These are phyloP conservation scores for Centella asiatica DNA, from an alignment of 129 eudicot genomes.

Conservation along the genomic window DNA sequence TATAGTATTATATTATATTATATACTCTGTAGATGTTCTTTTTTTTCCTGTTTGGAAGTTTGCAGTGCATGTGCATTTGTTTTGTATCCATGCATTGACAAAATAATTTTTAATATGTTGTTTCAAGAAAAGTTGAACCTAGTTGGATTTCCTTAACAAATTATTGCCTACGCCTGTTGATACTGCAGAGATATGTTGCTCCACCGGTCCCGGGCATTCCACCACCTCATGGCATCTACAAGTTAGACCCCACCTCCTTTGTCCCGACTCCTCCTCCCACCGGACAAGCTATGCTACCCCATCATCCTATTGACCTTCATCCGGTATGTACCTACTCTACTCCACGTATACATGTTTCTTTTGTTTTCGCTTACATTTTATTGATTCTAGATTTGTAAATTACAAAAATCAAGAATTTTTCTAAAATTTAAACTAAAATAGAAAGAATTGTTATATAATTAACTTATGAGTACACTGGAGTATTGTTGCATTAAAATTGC, in stretches of 20 bases:
- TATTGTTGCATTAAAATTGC: no score
- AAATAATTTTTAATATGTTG: no score
- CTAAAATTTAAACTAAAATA: no score
- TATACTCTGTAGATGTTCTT: no score
- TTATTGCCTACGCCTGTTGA: background rate
- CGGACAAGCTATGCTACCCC: slow-evolving; percentile 24
- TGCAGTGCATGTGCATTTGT: background rate
- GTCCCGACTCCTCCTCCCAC: slow-evolving; percentile 8
- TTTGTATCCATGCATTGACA: background rate
- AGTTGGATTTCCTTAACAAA: background rate
- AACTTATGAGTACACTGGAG: no score
- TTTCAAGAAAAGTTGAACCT: background rate
- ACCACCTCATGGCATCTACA: slow-evolving; percentile 38
- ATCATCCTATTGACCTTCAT: slow-evolving; percentile 29
- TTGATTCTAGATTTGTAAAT: background rate
- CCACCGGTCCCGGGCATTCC: slow-evolving; percentile 48
- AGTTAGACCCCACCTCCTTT: slow-evolving; percentile 19
- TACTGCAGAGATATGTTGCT: slow-evolving; percentile 33
- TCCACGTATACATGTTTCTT: background rate
- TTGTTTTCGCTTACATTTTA: background rate
- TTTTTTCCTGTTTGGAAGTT: background rate
- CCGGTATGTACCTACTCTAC: slow-evolving; percentile 36
- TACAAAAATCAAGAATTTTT: no score
- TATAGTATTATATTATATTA: no score
- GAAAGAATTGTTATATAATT: no score